These are phyloP conservation scores for Dothidotthia symphoricarpi DNA, from an alignment of 2,329 filamentous ascomycete species.

Conservation along the genomic window DNA sequence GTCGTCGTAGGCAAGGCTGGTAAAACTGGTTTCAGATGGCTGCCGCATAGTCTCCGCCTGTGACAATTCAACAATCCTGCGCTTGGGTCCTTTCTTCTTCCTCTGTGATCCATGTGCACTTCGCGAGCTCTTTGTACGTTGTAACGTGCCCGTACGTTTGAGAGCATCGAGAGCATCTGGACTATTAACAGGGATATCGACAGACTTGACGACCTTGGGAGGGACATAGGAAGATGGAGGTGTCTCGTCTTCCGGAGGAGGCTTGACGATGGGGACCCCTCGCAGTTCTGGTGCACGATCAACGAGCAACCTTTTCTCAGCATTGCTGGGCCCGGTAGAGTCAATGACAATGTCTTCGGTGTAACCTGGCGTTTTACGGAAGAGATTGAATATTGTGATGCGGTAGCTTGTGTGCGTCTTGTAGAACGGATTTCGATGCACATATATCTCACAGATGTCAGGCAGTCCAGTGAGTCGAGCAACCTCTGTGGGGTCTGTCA, in stretches of 20 bases:
- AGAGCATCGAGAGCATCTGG: slow-evolving; percentile 17
- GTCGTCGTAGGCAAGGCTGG: slow-evolving; percentile 30
- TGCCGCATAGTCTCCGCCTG: slow-evolving; percentile 44
- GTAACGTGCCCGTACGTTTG: slow-evolving; percentile 29
- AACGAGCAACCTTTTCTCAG: slow-evolving; percentile 78
- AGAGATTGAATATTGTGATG: slow-evolving; percentile 91
- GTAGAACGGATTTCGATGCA: slow-evolving; percentile 87
- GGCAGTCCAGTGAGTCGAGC: slow-evolving; percentile 87
- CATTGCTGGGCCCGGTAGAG: slow-evolving; percentile 75
- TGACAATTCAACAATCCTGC: slow-evolving; percentile 59
- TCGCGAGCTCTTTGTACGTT: slow-evolving; percentile 35
- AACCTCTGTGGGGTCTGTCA: slow-evolving; percentile 88
- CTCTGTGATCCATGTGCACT: slow-evolving; percentile 50
- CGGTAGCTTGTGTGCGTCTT: slow-evolving; percentile 83
- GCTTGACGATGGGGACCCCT: slow-evolving; percentile 74
- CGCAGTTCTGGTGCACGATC: slow-evolving; percentile 76
- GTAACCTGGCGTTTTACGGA: slow-evolving; percentile 85
- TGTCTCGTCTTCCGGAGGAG: slow-evolving; percentile 58
- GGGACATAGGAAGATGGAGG: slow-evolving; percentile 58
- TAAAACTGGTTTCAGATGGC: slow-evolving; percentile 26
- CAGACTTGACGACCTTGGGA: slow-evolving; percentile 53
- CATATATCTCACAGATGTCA: slow-evolving; percentile 88
- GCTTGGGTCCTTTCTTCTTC: slow-evolving; percentile 58
- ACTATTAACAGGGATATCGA: slow-evolving; percentile 14
- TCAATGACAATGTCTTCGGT: slow-evolving; percentile 90